Base-by-base conservation (phyloP, 345 rosid species). In the Gossypium bickii region DNA sequence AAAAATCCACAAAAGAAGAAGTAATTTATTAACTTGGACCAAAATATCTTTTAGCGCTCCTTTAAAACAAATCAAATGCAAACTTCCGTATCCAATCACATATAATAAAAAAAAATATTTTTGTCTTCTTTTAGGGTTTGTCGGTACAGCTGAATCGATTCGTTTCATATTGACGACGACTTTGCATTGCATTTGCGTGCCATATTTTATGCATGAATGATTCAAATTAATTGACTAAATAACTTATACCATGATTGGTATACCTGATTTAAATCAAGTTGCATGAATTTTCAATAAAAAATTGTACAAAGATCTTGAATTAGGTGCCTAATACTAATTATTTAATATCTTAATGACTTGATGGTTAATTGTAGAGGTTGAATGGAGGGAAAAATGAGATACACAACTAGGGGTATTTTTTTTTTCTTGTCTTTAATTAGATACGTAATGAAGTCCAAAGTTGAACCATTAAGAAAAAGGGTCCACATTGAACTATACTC, bases 401-500 rank as follows among this genome's bases (percentile, higher is more conserved):
- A 12, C 55, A 60, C n/a, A 38, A 67, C 41, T 7, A 22, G 34
- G 9, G 63, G 16, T 34, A 34, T 34, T 34, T 34, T 34, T 29
- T 25, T 24, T 60, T 47, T 51, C 7, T 13, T n/a, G 49, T 44
- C 12, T 44, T 10, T 60, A 66, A 51, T 34, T 34, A 0, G 63
- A 77, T 71, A 72, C 53, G 60, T 17, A 22, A 27, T 24, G 72
- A 64, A 74, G 38, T 80, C 27, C 51, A 69, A 59, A 48, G 69
- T 48, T 53, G 74, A 64, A 70, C 22, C 27, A 3, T 34, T n/a
- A 27, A 44, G 47, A 64, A 69, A 77, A 61, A 71, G 85, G 80
- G 76, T 80, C 83, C 83, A 77, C 85, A 24, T 18, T 44, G 45
- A 80, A 70, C 79, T 38, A 57, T 13, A 57, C 74, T 7, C 73